Base-by-base conservation (phyloP, 257 asterid genomes). In the Solanum appendiculatum region DNA sequence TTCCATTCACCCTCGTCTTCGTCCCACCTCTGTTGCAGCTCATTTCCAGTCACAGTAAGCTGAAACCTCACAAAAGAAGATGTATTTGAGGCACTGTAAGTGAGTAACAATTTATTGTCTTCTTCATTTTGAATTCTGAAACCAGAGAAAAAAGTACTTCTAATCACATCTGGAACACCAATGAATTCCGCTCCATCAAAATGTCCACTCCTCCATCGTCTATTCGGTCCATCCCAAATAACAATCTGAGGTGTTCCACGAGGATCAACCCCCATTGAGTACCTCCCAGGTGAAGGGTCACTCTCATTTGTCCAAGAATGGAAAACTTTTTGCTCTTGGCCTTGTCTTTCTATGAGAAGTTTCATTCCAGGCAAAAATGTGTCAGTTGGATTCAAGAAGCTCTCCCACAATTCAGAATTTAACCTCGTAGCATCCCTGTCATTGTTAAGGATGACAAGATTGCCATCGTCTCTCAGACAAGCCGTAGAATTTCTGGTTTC, bases 151-250 rank as follows among this genome's bases (percentile, higher is more conserved):
- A 73, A 89, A 7, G 69, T 68, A 11, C 93, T 63, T 78, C 84
- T 44, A 72, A 85, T 90, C 88, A 91, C 87, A 1, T 87, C 87
- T 0, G 91, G 94, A 9, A 96, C 85, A 1, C 99, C 99, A 2
- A 40, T 86, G 80, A 96, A 96, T 2, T 85, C 46, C 33, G 87
- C 27, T 3, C 97, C 95, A 74, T 90, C 90, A 92, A 93, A 96
- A 40, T 93, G 90, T 27, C 98, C 99, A 39, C 96, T 96, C 88
- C 98, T 93, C 99, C 98, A 96, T 39, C 83, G 90, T 36, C 98
- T 90, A 18, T 89, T 86, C 9, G 1, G 25, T 39, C 97, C 98
- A 33, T 94, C 94, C 97, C 96, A 93, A 60, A 96, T 91, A 90
- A 96, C 92, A 12, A 94, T 89, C 91, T 96, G 99, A 3, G 98